phyloP scores from a whole-genome alignment of 768 basidiomycete species.

The Kwoniella heveanensis region DNA sequence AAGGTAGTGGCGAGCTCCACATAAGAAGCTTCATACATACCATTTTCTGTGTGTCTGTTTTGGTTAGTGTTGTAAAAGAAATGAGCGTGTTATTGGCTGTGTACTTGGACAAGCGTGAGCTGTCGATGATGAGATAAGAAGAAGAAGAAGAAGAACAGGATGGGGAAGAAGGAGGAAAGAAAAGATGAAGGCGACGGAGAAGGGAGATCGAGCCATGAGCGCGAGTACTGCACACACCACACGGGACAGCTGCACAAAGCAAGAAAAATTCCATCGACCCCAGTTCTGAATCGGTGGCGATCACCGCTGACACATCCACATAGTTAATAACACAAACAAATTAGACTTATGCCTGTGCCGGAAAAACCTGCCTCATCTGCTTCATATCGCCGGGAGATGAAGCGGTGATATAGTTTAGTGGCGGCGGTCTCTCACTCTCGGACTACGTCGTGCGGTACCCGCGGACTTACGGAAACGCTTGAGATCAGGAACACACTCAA shows the following conservation, averaged over 20 bases:
- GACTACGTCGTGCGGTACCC: too few relatives aligned
- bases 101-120: not conserved
- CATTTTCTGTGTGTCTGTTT: conserved; percentile 9
- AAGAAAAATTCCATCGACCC: conserved; percentile 5
- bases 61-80: not conserved
- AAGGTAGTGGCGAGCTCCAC: conserved; percentile 17
- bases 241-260: not conserved
- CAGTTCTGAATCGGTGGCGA: not conserved
- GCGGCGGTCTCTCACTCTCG: too few relatives aligned
- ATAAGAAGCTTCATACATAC: conserved; percentile 1
- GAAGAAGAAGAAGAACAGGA: conserved; percentile 2
- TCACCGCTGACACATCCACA: too few relatives aligned
- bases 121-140: conserved; percentile 1
- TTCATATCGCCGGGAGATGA: too few relatives aligned
- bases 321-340: not conserved
- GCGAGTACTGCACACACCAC: too few relatives aligned
- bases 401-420: too few relatives aligned
- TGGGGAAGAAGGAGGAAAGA: conserved; percentile 7
- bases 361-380: not conserved
- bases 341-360: not conserved
- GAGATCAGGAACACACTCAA: too few relatives aligned
- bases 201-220: not conserved
- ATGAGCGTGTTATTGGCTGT: not conserved
- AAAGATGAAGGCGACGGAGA: not conserved
- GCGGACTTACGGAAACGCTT: too few relatives aligned